Evolutionary conservation across 345 rosid species (phyloP).

Genomic region (Draba incana): DNA sequence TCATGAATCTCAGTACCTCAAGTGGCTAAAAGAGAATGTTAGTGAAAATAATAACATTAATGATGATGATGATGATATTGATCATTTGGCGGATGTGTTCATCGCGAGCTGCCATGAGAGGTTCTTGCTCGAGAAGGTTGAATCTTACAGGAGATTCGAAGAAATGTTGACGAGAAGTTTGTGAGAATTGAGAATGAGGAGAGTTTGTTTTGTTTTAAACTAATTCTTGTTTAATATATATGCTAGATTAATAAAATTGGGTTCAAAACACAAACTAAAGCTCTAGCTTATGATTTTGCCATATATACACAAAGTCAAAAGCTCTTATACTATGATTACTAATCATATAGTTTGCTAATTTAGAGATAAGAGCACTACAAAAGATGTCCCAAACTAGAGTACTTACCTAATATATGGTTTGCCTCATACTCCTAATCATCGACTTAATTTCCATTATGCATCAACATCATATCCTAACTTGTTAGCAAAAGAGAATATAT

Average conservation of each 20-base stretch:
- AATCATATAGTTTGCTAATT: neutral
- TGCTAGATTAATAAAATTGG: neutral
- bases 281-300: no score
- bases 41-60: neutral
- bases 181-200: conserved; percentile 37
- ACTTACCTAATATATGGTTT: neutral
- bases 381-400: neutral
- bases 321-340: neutral
- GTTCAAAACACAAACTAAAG: no score
- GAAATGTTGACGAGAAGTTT: conserved; percentile 82
- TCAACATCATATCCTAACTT: neutral
- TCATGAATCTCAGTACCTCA: conserved; percentile 46
- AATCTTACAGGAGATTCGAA: conserved; percentile 75
- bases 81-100: conserved; percentile 72
- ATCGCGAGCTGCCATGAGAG: conserved; percentile 81
- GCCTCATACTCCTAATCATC: conserved; percentile 12
- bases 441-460: neutral
- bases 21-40: conserved; percentile 60
- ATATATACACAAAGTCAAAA: neutral
- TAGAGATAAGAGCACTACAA: neutral
- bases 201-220: neutral
- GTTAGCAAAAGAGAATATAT: conserved; percentile 12
- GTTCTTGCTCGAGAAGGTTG: conserved; percentile 83
- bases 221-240: conserved; percentile 14
- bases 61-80: conserved; percentile 53